These are phyloP conservation scores for Botrytis aclada DNA, from an alignment of 2,329 filamentous ascomycete species.

Conservation along the genomic window DNA sequence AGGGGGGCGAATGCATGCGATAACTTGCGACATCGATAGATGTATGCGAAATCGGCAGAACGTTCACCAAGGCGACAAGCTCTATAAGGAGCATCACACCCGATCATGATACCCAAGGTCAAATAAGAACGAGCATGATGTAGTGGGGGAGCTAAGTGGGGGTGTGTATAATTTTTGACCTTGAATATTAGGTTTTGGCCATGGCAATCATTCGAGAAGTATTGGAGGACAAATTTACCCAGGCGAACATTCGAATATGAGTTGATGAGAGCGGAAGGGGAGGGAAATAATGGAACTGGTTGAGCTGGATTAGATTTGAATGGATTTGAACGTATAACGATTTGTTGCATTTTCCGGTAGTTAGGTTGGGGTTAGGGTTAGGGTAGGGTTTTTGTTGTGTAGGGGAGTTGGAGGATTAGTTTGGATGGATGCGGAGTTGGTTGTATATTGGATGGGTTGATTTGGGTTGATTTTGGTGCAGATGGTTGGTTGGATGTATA, in stretches of 20 bases:
- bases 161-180: not conserved
- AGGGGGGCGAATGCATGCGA: not conserved
- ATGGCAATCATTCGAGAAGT: not conserved
- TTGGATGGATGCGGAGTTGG: not conserved
- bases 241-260: not conserved
- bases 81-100: not conserved
- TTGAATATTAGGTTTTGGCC: not conserved
- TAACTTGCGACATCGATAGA: not conserved
- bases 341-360: constrained; percentile 7
- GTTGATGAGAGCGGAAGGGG: not conserved
- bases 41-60: not conserved
- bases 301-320: not conserved
- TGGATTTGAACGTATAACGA: not conserved
- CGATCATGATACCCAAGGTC: not conserved
- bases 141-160: not conserved
- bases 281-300: not conserved
- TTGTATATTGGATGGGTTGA: not conserved
- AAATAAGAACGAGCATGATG: not conserved
- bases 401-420: not conserved
- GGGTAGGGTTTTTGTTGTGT: not conserved
- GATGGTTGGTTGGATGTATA: not conserved
- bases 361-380: not conserved
- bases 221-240: not conserved
- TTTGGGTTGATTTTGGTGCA: not conserved
- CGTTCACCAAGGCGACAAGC: not conserved